Percentiles rank a stretch among this genome's conserved stretches.
Evolutionary conservation across 805 yeast genomes (phyloP).

Genomic region (Hanseniaspora vineae): DNA sequence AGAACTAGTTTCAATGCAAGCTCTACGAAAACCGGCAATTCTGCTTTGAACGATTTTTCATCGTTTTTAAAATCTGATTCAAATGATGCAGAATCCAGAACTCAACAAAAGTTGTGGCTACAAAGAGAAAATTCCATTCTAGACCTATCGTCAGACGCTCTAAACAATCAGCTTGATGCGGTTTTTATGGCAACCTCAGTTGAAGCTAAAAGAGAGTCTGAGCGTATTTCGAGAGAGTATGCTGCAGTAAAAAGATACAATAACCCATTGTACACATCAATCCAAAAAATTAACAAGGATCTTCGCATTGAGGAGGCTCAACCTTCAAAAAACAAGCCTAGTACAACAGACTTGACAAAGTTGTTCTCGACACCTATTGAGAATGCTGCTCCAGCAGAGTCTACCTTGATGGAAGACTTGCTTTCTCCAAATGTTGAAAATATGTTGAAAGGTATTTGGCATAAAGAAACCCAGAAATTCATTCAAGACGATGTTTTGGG

Average conservation of each 20-base stretch:
- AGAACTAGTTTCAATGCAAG: background rate
- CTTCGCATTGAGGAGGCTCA: background rate
- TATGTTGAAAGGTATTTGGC: constrained; percentile 4
- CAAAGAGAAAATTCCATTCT: constrained; percentile 63
- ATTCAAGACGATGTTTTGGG: background rate
- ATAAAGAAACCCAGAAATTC: constrained; percentile 2
- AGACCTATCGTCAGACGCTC: constrained; percentile 32
- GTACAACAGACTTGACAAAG: constrained; percentile 1
- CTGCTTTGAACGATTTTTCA: constrained; percentile 25
- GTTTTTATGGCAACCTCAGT: constrained; percentile 34
- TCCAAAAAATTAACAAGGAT: constrained; percentile 32
- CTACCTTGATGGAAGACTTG: background rate
- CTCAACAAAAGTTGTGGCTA: constrained; percentile 76
- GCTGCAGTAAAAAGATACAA: constrained; percentile 52
- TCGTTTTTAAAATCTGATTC: constrained; percentile 28
- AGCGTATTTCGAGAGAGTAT: constrained; percentile 63
- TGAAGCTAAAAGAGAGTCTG: constrained; percentile 63
- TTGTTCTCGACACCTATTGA: constrained; percentile 2
- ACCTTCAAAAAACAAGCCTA: background rate
- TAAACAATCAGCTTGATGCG: constrained; percentile 12
- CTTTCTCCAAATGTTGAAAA: background rate
- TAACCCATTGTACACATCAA: constrained; percentile 57
- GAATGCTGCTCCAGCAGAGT: constrained; percentile 10
- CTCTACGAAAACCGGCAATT: no score
- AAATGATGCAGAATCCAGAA: constrained; percentile 45